A percentile compares a stretch with the other conserved stretches of the same genome.
Evolutionary conservation across 75 land plant species (phyloP).

Genomic region (Azolla pinnata): DNA sequence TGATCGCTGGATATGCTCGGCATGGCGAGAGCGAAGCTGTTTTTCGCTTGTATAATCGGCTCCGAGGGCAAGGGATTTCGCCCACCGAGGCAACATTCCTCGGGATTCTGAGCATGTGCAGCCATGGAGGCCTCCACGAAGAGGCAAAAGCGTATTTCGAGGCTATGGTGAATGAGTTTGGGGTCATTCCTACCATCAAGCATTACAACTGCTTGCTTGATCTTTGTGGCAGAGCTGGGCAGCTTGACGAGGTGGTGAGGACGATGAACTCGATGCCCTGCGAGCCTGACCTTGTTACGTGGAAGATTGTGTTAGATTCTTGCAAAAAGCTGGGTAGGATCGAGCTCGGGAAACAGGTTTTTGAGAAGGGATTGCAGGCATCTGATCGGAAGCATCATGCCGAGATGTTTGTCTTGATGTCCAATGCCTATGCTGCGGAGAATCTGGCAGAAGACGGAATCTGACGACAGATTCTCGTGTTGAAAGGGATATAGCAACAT

Average conservation of each 20-base stretch:
- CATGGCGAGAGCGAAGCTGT: constrained; percentile 34
- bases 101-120: constrained; percentile 34
- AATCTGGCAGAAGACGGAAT: no score
- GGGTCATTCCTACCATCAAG: neutral
- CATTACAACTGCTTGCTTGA: constrained; percentile 12
- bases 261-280: constrained; percentile 5
- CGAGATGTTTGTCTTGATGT: no score
- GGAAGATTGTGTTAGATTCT: constrained; percentile 6
- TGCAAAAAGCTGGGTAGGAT: neutral
- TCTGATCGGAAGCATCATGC: no score
- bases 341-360: no score
- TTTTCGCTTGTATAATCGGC: constrained; percentile 30
- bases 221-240: constrained; percentile 11
- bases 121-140: constrained; percentile 17
- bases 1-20: constrained; percentile 41
- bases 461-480: no score
- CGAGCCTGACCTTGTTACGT: neutral
- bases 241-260: constrained; percentile 3
- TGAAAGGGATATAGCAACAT: no score
- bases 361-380: no score
- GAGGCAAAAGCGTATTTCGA: constrained; percentile 15
- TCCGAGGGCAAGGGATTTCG: constrained; percentile 27
- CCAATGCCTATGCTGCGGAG: no score
- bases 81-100: constrained; percentile 48
- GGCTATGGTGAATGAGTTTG: constrained; percentile 5